These are phyloP conservation scores for Russula earlei DNA, from an alignment of 768 basidiomycete genomes.

Conservation along the genomic window DNA sequence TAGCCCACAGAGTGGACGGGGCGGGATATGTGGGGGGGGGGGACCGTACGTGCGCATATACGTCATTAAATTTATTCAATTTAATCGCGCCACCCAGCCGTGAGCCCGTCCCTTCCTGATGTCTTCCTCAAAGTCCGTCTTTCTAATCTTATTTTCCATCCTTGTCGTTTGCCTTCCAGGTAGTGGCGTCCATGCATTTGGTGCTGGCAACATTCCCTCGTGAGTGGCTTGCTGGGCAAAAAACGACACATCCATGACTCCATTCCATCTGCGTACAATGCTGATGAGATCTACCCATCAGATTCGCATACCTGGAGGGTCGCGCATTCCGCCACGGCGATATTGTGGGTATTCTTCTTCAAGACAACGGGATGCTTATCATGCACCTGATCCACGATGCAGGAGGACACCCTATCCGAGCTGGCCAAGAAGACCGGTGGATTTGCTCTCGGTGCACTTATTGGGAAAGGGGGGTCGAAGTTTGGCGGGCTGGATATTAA, in stretches of 20 bases:
- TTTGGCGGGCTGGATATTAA: conserved; percentile 78
- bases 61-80: no score
- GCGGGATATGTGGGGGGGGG: no score
- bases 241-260: background rate
- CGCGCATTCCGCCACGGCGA: conserved; percentile 85
- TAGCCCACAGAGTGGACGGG: no score
- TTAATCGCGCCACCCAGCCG: background rate
- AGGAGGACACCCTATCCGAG: conserved; percentile 66
- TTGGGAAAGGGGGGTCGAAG: conserved; percentile 50
- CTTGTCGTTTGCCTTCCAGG: conserved; percentile 45
- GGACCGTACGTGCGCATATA: no score
- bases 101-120: background rate
- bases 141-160: conserved; percentile 37
- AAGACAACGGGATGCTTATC: conserved; percentile 15
- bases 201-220: conserved; percentile 77
- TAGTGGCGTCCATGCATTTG: conserved; percentile 62
- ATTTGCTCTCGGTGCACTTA: conserved; percentile 48
- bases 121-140: conserved; percentile 8
- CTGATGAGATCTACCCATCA: conserved; percentile 23
- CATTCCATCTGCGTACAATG: no score
- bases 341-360: conserved; percentile 38
- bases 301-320: conserved; percentile 81
- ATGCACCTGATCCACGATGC: conserved; percentile 21
- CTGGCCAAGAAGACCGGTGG: conserved; percentile 49
- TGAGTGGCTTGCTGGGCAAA: background rate